A percentile compares a stretch with the other conserved stretches of the same genome.
Conservation (phyloP, 306 rosid species). For the Quercus engelmannii region DNA sequence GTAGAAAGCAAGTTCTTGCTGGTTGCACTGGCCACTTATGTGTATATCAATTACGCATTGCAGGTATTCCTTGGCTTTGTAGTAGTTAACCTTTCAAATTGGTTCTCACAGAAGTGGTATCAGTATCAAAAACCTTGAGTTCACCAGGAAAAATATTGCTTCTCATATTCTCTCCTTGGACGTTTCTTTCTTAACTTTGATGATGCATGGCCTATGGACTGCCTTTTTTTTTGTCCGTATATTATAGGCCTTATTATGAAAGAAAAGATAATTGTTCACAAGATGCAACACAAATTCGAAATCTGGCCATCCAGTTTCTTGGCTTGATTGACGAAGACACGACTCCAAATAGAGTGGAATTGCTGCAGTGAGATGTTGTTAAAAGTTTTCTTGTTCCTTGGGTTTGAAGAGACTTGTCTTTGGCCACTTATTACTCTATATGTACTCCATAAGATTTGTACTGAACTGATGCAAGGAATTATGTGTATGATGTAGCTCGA, state of each 20-base stretch:
- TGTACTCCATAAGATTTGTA: background rate
- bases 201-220: background rate
- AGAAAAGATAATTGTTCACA: background rate
- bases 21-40: background rate
- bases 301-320: background rate
- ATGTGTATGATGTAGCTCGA: background rate
- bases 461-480: background rate
- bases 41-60: background rate
- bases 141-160: background rate
- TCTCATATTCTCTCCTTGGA: background rate
- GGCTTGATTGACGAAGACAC: background rate
- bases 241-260: background rate
- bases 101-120: constrained; percentile 23
- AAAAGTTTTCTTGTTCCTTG: background rate
- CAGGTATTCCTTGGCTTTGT: constrained; percentile 33
- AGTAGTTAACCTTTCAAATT: constrained; percentile 26
- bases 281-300: background rate
- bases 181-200: background rate
- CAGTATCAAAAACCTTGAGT: constrained; percentile 7
- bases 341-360: background rate
- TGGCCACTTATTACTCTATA: background rate
- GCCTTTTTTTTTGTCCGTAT: background rate
- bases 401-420: background rate
- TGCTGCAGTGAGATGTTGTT: background rate
- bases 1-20: background rate